Evolutionary conservation across 345 rosid species (phyloP).

Genomic region (Eucalyptus coolabah): DNA sequence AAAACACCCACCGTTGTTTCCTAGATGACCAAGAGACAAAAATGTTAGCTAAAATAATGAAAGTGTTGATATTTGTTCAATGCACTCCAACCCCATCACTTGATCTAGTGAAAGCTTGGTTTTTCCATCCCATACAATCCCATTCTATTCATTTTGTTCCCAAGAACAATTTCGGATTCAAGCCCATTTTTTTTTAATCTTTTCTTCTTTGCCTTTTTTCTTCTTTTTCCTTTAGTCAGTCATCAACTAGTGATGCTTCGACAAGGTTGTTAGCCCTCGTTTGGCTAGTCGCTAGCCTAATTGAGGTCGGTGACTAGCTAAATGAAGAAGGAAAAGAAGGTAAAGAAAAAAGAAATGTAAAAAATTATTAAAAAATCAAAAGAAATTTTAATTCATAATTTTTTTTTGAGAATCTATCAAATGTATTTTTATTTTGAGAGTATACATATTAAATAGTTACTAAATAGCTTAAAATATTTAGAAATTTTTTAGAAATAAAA

Average conservation of each 20-base stretch:
- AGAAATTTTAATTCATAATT: too few species aligned
- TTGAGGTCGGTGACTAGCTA: rapidly evolving
- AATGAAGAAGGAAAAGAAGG: too few species aligned
- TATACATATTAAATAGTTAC: rapidly evolving
- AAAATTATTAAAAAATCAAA: too few species aligned
- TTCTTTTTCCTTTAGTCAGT: too few species aligned
- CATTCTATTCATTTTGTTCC: too few species aligned
- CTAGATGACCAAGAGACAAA: background rate
- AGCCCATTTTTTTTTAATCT: too few species aligned
- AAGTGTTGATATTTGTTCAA: background rate
- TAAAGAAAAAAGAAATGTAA: too few species aligned
- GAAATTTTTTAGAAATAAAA: too few species aligned
- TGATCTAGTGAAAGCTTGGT: background rate
- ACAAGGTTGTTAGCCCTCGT: rapidly evolving
- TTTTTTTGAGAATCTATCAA: too few species aligned
- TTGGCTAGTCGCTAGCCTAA: rapidly evolving
- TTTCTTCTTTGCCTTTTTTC: too few species aligned
- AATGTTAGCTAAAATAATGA: background rate
- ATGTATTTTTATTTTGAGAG: too few species aligned
- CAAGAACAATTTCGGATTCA: too few species aligned
- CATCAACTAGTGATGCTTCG: rapidly evolving
- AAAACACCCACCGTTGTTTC: background rate
- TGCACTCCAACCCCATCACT: background rate
- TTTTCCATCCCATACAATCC: background rate
- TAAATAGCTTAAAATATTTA: rapidly evolving